Evolutionary conservation across 176 grass and related monocot genomes (phyloP), one percentile per base, ranked within the genome.

Genomic region (Miscanthus lutarioriparius): DNA sequence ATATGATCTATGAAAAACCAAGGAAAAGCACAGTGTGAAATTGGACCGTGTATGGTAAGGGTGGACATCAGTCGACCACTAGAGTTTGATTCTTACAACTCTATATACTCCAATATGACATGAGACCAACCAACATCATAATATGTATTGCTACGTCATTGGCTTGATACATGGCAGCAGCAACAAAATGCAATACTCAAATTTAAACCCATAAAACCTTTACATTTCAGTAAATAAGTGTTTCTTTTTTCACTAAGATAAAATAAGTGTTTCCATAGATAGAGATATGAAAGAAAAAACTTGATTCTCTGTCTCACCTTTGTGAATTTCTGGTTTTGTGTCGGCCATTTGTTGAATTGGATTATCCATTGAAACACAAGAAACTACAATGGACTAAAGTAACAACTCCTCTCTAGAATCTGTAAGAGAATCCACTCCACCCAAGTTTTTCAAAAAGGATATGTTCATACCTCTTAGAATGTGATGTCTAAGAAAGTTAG

Each of bases 21-120:
- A 2, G 62, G 13, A 16, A 32, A 16, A 32, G 6, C 7, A 23
- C 0, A n/a, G 20, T 59, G 54, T 10, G 8, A 59, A 59, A 9
- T n/a, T 10, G 0, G 0, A n/a, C 20, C 20, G 3, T 17, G 15
- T 49, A 0, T 4, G 2, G 1, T 58, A n/a, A 15, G 20, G 8
- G 3, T 61, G 22, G 8, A 61, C 9, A 8, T 61, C 22, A 61
- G 22, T 61, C 56, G 2, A 61, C n/a, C 56, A 61, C 56, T 61
- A 11, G 22, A 25, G 22, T 61, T 25, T 59, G 54, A 59, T 59
- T 59, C 8, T 8, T 10, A 23, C 54, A 59, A 9, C 20, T n/a
- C 54, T 10, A n/a, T 59, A 15, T 23, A 10, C 48, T 51, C 15
- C 16, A 19, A 51, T 51, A 53, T 20, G 17, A 17, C 49, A 53